Conservation (phyloP, 305 asterid species). For the Solanum hybrid region DNA sequence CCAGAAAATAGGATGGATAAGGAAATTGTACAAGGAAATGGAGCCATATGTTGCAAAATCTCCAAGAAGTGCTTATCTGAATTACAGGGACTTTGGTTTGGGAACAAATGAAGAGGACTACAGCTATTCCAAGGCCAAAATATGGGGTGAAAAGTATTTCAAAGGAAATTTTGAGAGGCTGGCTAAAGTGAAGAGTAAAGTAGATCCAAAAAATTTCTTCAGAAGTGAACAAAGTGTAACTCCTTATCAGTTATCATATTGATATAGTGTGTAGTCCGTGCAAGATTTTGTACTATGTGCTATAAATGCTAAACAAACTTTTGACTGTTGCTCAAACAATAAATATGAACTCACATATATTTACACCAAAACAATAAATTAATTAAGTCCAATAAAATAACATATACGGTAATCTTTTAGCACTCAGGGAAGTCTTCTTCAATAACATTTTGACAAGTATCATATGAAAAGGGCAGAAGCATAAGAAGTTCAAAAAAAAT, state of each 20-base stretch:
- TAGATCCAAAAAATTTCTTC: conserved; percentile 50
- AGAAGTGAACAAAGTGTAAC: conserved; percentile 63
- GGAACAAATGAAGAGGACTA: conserved; percentile 35
- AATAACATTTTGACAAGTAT: not conserved
- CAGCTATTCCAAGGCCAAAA: conserved; percentile 32
- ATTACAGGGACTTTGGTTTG: conserved; percentile 55
- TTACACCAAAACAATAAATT: not conserved
- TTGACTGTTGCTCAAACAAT: not conserved
- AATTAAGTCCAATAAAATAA: not conserved
- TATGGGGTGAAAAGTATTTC: conserved; percentile 51
- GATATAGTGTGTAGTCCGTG: not conserved
- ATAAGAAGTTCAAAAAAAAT: not conserved
- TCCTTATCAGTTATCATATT: not conserved
- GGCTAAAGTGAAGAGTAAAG: conserved; percentile 41
- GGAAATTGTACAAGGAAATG: conserved; percentile 36
- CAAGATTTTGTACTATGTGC: not conserved
- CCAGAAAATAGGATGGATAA: conserved; percentile 24
- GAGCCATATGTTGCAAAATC: conserved; percentile 39
- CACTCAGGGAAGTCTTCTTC: not conserved
- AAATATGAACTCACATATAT: not conserved
- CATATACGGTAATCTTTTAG: not conserved
- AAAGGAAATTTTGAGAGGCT: conserved; percentile 45
- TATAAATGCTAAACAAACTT: not conserved
- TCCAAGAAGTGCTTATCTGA: conserved; percentile 43
- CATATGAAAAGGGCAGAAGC: not conserved